phyloP scores from a whole-genome alignment of 2,329 filamentous ascomycete genomes.

The Hawksworthiomyces lignivorus region DNA sequence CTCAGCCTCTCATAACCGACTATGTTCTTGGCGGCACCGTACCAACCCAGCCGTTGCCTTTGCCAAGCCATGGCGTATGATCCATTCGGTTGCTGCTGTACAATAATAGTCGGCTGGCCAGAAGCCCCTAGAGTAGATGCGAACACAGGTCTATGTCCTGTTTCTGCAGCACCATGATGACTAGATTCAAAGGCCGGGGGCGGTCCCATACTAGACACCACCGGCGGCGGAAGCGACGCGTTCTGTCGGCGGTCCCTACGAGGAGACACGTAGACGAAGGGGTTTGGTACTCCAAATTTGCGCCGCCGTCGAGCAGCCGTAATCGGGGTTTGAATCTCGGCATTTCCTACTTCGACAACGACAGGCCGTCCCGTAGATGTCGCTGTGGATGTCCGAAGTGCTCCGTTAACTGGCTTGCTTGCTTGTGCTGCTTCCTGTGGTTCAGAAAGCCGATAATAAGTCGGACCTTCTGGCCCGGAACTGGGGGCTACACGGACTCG shows the following conservation, averaged over 20 bases:
- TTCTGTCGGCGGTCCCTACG: too few species aligned
- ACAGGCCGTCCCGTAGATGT: neutral
- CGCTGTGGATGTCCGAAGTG: neutral
- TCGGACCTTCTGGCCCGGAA: neutral
- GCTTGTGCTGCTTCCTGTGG: neutral
- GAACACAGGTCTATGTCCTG: too few species aligned
- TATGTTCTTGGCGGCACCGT: conserved; percentile 35
- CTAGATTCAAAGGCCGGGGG: too few species aligned
- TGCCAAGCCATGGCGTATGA: conserved; percentile 30
- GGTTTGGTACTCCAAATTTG: too few species aligned
- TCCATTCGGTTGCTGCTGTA: conserved; percentile 23
- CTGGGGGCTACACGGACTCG: neutral
- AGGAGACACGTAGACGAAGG: too few species aligned
- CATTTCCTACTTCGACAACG: neutral
- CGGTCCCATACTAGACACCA: too few species aligned
- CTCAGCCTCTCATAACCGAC: conserved; percentile 24
- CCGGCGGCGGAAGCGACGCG: too few species aligned
- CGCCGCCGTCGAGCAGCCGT: too few species aligned
- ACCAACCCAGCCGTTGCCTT: conserved; percentile 37
- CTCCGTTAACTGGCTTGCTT: neutral
- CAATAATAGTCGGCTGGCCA: conserved; percentile 17
- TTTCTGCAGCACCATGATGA: too few species aligned
- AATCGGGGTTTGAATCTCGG: too few species aligned
- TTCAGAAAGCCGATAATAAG: conserved; percentile 1
- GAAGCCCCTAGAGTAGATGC: conserved; percentile 1